phyloP scores from a whole-genome alignment of 805 yeast species.

The Starmerella floris region DNA sequence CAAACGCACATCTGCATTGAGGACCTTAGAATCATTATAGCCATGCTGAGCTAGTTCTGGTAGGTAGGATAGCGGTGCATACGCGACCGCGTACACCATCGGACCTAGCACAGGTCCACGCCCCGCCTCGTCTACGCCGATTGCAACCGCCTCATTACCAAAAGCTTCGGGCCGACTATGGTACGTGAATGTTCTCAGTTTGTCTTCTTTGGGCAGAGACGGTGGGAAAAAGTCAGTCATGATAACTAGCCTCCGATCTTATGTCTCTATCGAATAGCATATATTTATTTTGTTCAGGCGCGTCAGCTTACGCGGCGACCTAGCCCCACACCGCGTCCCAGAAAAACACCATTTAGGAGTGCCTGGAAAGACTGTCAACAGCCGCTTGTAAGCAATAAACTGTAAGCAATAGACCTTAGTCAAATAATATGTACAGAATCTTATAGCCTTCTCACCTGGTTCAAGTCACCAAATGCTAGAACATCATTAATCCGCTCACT shows the following conservation, averaged over 20 bases:
- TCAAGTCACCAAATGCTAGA: slow-evolving; percentile 16
- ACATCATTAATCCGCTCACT: slow-evolving; percentile 39
- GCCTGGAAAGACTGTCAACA: too few relatives aligned
- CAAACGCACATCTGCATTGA: slow-evolving; percentile 59
- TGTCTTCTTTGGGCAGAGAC: slow-evolving; percentile 12
- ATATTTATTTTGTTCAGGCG: too few relatives aligned
- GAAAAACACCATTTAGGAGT: too few relatives aligned
- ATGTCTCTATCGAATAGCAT: too few relatives aligned
- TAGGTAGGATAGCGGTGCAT: slow-evolving; percentile 45
- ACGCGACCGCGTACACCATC: slow-evolving; percentile 89
- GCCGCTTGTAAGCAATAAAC: too few relatives aligned
- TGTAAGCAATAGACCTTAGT: too few relatives aligned
- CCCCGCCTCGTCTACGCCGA: slow-evolving; percentile 98
- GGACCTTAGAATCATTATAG: slow-evolving; percentile 85
- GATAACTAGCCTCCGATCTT: too few relatives aligned
- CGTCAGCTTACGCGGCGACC: too few relatives aligned
- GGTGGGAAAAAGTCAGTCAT: slow-evolving; percentile 10
- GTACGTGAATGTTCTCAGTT: slow-evolving; percentile 20
- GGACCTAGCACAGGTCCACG: slow-evolving; percentile 97
- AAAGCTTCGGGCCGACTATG: slow-evolving; percentile 13
- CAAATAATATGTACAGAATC: not conserved
- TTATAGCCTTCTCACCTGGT: slow-evolving; percentile 13
- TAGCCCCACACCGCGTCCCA: too few relatives aligned
- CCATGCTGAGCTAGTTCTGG: slow-evolving; percentile 47
- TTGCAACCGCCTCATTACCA: slow-evolving; percentile 26